Evolutionary conservation across 2,329 filamentous ascomycete genomes (phyloP).

Genomic region (Fusarium fracticaudum): DNA sequence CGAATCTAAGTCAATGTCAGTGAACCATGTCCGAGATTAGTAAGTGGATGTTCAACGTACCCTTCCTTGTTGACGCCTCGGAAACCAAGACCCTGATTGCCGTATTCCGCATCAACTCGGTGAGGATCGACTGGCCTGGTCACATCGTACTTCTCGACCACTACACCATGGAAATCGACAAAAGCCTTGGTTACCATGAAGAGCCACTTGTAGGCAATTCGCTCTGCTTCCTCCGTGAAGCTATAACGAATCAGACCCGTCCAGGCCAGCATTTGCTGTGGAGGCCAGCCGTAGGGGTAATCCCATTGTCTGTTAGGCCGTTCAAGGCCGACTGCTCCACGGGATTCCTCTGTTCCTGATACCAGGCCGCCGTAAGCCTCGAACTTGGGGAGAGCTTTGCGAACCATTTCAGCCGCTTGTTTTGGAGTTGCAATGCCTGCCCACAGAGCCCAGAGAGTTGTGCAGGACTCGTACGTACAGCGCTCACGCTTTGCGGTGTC

Average conservation of each 20-base stretch:
- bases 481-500: constrained; percentile 84
- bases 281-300: constrained; percentile 97
- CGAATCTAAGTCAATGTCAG: constrained; percentile 72
- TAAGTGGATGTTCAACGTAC: constrained; percentile 56
- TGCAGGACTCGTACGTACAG: constrained; percentile 87
- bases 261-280: constrained; percentile 98
- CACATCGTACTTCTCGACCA: constrained; percentile 99
- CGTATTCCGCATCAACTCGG: constrained; percentile 95
- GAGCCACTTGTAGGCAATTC: constrained; percentile 94
- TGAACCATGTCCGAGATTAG: background rate
- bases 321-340: constrained; percentile 80
- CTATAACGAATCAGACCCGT: constrained; percentile 91
- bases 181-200: constrained; percentile 99
- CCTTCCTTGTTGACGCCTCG: constrained; percentile 96
- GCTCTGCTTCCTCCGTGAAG: constrained; percentile 88
- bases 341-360: constrained; percentile 88
- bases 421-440: constrained; percentile 85
- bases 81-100: constrained; percentile 95
- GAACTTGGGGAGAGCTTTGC: constrained; percentile 83
- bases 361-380: constrained; percentile 89
- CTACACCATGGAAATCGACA: constrained; percentile 97
- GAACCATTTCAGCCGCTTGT: constrained; percentile 86
- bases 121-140: constrained; percentile 90
- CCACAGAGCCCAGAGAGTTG: constrained; percentile 98
- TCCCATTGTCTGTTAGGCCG: constrained; percentile 98